Evolutionary conservation across 1,284 basidiomycete genomes (phyloP).

Genomic region (Agroathelia rolfsii): DNA sequence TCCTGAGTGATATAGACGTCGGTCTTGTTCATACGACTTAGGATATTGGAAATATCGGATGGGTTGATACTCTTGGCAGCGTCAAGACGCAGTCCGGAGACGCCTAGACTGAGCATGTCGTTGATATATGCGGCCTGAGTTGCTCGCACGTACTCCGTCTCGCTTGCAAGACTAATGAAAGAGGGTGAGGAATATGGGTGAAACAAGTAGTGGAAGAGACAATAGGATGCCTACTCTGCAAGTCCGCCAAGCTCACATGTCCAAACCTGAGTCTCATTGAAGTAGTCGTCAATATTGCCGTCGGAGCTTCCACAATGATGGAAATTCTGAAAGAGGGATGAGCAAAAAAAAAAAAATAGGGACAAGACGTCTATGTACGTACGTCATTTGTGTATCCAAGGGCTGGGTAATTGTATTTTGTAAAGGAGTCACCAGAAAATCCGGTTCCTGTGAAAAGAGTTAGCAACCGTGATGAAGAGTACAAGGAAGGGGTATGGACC

Average conservation of each 20-base stretch:
- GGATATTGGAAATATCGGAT: slow-evolving; percentile 44
- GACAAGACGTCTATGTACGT: too few relatives aligned
- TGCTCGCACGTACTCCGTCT: slow-evolving; percentile 46
- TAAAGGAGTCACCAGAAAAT: slow-evolving; percentile 7
- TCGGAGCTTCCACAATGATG: slow-evolving; percentile 50
- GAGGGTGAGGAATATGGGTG: slow-evolving; percentile 7
- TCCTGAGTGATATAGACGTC: slow-evolving; percentile 52
- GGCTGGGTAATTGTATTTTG: slow-evolving; percentile 14
- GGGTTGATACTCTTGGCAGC: slow-evolving; percentile 49
- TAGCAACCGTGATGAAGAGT: too few relatives aligned
- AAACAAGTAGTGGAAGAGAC: not conserved
- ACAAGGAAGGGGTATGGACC: too few relatives aligned
- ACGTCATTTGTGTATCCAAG: slow-evolving; percentile 12
- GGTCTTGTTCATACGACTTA: slow-evolving; percentile 27
- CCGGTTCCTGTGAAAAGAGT: too few relatives aligned
- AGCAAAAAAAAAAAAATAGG: too few relatives aligned
- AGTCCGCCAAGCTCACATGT: slow-evolving; percentile 48
- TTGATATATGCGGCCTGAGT: slow-evolving; percentile 50
- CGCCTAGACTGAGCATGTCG: slow-evolving; percentile 50
- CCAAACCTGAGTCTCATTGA: slow-evolving; percentile 42
- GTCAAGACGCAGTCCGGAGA: slow-evolving; percentile 57
- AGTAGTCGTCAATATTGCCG: slow-evolving; percentile 48
- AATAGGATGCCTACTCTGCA: slow-evolving; percentile 37
- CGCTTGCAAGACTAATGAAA: slow-evolving; percentile 41
- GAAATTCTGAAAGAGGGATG: slow-evolving; percentile 41